Conservation (phyloP, 2,329 filamentous ascomycete genomes). For the Remersonia thermophila region DNA sequence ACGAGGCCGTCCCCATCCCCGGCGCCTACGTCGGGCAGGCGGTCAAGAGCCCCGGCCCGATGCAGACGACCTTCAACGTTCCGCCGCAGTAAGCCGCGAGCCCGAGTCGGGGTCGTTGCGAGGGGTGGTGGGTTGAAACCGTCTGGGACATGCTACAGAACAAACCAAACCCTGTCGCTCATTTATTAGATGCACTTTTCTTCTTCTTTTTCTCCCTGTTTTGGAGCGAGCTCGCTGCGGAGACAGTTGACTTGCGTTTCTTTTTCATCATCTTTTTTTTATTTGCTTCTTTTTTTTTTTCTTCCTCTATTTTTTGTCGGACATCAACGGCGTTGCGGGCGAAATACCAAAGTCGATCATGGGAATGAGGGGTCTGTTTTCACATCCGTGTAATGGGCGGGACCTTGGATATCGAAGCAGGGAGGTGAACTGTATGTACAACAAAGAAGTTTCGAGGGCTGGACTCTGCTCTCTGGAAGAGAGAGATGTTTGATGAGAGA, state of each 20-base stretch:
- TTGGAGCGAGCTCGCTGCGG: not conserved
- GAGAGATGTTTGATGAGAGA: too few relatives aligned
- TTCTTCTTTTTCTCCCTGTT: slow-evolving; percentile 7
- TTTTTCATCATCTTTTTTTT: too few relatives aligned
- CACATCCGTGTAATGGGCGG: not conserved
- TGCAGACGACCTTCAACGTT: slow-evolving; percentile 32
- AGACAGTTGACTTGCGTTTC: too few relatives aligned
- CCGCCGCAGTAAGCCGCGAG: slow-evolving; percentile 13
- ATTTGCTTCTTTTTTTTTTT: slow-evolving; percentile 5
- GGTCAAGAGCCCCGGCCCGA: slow-evolving; percentile 38
- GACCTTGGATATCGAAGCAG: not conserved
- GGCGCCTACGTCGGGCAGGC: slow-evolving; percentile 59
- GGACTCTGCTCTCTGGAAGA: too few relatives aligned
- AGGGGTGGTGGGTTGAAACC: too few relatives aligned
- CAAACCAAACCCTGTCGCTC: too few relatives aligned
- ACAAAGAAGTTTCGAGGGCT: too few relatives aligned
- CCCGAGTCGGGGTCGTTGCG: not conserved
- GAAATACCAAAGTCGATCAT: slow-evolving; percentile 1
- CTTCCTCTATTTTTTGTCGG: slow-evolving; percentile 5
- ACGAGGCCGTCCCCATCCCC: slow-evolving; percentile 79
- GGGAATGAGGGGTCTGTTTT: slow-evolving; percentile 2
- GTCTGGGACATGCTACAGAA: too few relatives aligned
- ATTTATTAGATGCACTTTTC: slow-evolving; percentile 1
- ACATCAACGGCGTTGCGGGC: slow-evolving; percentile 14
- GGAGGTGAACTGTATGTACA: slow-evolving; percentile 2